phyloP scores from a whole-genome alignment of 176 grass and related monocot genomes.

The Chrysopogon serrulatus region DNA sequence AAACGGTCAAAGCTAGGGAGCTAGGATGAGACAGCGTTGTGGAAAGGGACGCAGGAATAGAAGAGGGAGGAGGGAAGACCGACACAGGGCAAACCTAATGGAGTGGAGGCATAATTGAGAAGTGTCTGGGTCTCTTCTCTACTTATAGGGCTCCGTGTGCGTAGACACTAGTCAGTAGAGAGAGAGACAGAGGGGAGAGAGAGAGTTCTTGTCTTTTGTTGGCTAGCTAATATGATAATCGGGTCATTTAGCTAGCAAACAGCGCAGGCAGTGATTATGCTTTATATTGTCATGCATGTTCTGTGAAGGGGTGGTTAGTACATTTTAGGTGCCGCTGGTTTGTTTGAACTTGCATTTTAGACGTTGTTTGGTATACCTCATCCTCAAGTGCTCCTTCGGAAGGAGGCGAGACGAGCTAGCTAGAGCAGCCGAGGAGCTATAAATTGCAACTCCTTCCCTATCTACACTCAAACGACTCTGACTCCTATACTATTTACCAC shows the following conservation, averaged over 20 bases:
- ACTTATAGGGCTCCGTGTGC: constrained; percentile 32
- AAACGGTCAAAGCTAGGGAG: constrained; percentile 20
- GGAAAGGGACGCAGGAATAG: constrained; percentile 27
- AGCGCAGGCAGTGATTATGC: neutral
- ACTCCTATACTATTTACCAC: too few species aligned
- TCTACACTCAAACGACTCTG: too few species aligned
- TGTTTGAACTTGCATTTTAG: neutral
- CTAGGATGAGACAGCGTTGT: neutral
- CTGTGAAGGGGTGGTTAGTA: neutral
- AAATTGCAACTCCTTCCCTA: too few species aligned
- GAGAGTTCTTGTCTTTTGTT: constrained; percentile 5
- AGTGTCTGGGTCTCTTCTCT: neutral
- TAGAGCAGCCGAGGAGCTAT: too few species aligned
- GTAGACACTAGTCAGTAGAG: neutral
- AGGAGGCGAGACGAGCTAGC: too few species aligned
- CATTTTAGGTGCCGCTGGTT: neutral
- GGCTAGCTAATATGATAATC: constrained; percentile 9
- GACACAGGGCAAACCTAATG: constrained; percentile 8
- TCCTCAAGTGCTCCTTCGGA: too few species aligned
- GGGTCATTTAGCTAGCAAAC: neutral
- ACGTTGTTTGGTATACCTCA: neutral
- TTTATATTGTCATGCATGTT: neutral
- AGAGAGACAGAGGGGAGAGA: neutral
- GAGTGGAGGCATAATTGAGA: constrained; percentile 14
- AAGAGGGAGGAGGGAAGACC: constrained; percentile 2